These are phyloP conservation scores for Coniochaeta hoffmannii DNA, from an alignment of 2,329 filamentous ascomycete species.

Conservation along the genomic window DNA sequence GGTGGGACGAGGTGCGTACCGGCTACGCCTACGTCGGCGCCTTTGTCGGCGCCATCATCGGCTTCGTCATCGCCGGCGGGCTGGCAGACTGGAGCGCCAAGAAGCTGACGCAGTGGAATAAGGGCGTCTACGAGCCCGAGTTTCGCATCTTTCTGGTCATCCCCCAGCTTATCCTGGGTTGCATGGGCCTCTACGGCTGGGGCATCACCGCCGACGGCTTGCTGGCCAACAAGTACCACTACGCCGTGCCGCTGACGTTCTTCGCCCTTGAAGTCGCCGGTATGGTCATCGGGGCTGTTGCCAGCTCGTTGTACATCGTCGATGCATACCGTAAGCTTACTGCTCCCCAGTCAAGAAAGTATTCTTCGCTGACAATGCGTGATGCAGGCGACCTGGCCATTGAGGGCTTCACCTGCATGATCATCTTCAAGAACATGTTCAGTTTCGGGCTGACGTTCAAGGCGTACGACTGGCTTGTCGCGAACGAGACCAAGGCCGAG, in stretches of 20 bases:
- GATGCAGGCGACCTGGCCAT: slow-evolving; percentile 64
- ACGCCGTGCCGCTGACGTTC: slow-evolving; percentile 70
- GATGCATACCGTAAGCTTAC: slow-evolving; percentile 71
- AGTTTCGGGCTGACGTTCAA: slow-evolving; percentile 78
- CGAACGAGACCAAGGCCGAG: slow-evolving; percentile 48
- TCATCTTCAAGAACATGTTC: slow-evolving; percentile 95
- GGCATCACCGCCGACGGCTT: slow-evolving; percentile 63
- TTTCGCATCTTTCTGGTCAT: slow-evolving; percentile 79
- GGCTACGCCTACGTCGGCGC: slow-evolving; percentile 85
- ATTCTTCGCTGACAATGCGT: background rate
- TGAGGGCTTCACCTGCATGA: slow-evolving; percentile 81
- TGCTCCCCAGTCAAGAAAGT: no score
- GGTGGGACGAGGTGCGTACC: slow-evolving; percentile 71
- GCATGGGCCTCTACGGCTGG: slow-evolving; percentile 77
- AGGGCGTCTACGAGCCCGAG: slow-evolving; percentile 83
- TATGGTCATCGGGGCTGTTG: slow-evolving; percentile 88
- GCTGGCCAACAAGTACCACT: slow-evolving; percentile 50
- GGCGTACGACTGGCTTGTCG: slow-evolving; percentile 75
- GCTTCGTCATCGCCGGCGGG: slow-evolving; percentile 67
- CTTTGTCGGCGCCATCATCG: slow-evolving; percentile 74
- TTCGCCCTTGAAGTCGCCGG: slow-evolving; percentile 78
- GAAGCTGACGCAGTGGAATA: slow-evolving; percentile 64
- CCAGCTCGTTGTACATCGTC: slow-evolving; percentile 80
- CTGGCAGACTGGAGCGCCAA: slow-evolving; percentile 67
- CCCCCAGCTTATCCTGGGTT: slow-evolving; percentile 71